phyloP scores from a whole-genome alignment of 176 grass and related monocot genomes.

The Themeda triandra region DNA sequence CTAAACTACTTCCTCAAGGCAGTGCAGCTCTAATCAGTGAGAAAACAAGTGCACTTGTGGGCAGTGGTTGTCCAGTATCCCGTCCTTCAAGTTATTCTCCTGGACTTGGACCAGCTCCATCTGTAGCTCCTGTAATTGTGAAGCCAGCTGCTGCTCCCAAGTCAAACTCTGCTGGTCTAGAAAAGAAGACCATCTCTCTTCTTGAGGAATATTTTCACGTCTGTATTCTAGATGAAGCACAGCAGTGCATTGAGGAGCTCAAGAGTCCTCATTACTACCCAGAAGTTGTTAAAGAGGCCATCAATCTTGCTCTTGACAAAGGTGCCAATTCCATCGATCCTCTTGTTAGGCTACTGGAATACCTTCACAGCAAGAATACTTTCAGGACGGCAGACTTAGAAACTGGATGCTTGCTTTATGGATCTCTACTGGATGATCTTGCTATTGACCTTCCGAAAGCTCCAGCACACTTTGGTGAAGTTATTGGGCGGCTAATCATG shows the following conservation, averaged over 20 bases:
- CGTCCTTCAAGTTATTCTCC: neutral
- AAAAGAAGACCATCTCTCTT: constrained; percentile 69
- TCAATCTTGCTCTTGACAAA: constrained; percentile 67
- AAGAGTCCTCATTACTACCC: constrained; percentile 51
- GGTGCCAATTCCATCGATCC: constrained; percentile 47
- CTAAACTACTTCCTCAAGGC: constrained; percentile 59
- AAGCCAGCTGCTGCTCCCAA: constrained; percentile 31
- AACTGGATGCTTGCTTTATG: constrained; percentile 65
- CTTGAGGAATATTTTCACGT: constrained; percentile 80
- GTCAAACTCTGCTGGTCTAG: constrained; percentile 39
- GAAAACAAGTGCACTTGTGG: constrained; percentile 59
- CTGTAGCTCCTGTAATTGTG: constrained; percentile 2
- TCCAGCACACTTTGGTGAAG: constrained; percentile 69
- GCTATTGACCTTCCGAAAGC: constrained; percentile 77
- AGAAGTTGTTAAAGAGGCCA: constrained; percentile 78
- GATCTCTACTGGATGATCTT: constrained; percentile 63
- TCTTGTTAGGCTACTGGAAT: constrained; percentile 54
- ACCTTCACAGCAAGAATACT: constrained; percentile 50
- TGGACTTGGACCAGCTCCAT: constrained; percentile 16
- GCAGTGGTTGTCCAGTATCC: constrained; percentile 21
- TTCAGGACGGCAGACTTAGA: constrained; percentile 50
- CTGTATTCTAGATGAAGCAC: constrained; percentile 73
- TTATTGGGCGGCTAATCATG: constrained; percentile 52
- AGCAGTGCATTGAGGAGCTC: constrained; percentile 77
- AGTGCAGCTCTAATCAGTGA: constrained; percentile 44